Base-by-base conservation (phyloP, 2,329 filamentous ascomycete species). In the Epichloe bromicola region DNA sequence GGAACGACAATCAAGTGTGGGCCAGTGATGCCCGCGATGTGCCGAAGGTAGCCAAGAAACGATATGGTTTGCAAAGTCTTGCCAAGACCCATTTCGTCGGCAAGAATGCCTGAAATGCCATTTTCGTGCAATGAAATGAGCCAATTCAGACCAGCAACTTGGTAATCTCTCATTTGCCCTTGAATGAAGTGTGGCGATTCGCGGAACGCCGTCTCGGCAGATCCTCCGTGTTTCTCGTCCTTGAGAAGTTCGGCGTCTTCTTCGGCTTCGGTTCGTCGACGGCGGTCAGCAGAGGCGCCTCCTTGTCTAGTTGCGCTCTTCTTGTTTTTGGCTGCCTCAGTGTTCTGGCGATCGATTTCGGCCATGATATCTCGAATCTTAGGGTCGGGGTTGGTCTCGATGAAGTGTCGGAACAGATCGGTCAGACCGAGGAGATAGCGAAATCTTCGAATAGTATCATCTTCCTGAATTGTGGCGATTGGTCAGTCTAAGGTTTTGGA, bases 31-130 rank as follows among this genome's bases (percentile, higher is more conserved):
- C 82, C 88, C 68, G 88, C 85, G 54, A 96, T 81, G 68, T 95
- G 93, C 61, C 93, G 83, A 42, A 98, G 74, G 64, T 98, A 98
- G 3, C 93, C 93, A 36, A 98, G 72, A 70, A 98, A 98, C 2
- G 93, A 86, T 54, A 98, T 98, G 0, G 93, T 98, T 69, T 98
- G 93, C 30, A 98, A 70, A 0, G 93, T 98, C 74, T 98, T 98
- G 61, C 93, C 93, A 19, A 98, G 76, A 68, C 93, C 93, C 93
- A 98, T 98, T 71, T 98, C 93, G 63, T 98, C 93, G 54, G 93
- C 93, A 47, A 98, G 74, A 56, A 98, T 98, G 59, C 93, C 93
- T 19, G 91, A 97, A 58, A 98, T 98, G 73, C 93, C 93, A 62
- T 98, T 98, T 68, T 98, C 93, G 62, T 98, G 93, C 5, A 98